phyloP scores from a whole-genome alignment of 2,329 filamentous ascomycete genomes.

The Aspergillus ruber region DNA sequence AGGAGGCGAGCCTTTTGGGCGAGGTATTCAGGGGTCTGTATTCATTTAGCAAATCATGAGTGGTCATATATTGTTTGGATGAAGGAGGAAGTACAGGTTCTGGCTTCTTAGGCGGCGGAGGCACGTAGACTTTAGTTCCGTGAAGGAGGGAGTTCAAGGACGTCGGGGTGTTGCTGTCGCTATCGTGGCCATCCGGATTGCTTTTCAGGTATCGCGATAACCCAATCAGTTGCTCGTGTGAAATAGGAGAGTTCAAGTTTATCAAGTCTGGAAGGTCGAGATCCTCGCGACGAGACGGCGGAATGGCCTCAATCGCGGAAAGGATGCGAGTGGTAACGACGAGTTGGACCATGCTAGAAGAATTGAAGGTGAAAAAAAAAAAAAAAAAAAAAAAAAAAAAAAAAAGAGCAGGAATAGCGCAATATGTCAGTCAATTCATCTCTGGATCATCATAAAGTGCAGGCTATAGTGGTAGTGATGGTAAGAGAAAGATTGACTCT shows the following conservation, averaged over 20 bases:
- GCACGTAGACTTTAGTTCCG: conserved; percentile 65
- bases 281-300: conserved; percentile 22
- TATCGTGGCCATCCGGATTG: neutral
- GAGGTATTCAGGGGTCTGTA: conserved; percentile 72
- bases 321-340: conserved; percentile 34
- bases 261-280: conserved; percentile 29
- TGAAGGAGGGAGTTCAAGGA: conserved; percentile 65
- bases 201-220: conserved; percentile 26
- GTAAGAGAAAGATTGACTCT: no score
- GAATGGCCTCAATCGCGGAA: conserved; percentile 31
- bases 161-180: conserved; percentile 9
- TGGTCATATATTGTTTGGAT: neutral
- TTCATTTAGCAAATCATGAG: neutral
- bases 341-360: conserved; percentile 35
- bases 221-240: conserved; percentile 36
- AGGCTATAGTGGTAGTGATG: no score
- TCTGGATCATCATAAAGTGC: no score
- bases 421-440: no score
- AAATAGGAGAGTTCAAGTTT: conserved; percentile 29
- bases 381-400: no score
- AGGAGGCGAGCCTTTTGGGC: conserved; percentile 81
- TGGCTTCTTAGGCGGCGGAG: conserved; percentile 73
- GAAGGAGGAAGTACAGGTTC: conserved; percentile 55
- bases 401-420: no score
- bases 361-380: no score